phyloP scores from a whole-genome alignment of 1,139 yeast species.

The Suhomyces anneliseae region DNA sequence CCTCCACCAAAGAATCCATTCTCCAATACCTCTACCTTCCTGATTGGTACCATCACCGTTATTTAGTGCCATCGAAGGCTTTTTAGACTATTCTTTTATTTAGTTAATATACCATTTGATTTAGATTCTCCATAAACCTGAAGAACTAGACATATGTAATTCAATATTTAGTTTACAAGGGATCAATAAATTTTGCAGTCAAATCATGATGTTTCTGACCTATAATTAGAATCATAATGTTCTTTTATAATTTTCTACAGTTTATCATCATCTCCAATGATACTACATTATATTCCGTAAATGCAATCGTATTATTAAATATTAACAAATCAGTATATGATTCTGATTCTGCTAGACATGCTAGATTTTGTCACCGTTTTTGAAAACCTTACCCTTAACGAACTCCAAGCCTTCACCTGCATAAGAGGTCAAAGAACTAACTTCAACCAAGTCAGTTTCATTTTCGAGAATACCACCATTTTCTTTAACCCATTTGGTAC shows the following conservation, averaged over 20 bases:
- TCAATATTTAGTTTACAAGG: too few species aligned
- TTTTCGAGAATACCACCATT: slow-evolving; percentile 63
- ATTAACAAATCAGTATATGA: background rate
- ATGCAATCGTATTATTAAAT: slow-evolving; percentile 5
- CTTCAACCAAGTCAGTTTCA: slow-evolving; percentile 65
- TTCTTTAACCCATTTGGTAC: slow-evolving; percentile 71
- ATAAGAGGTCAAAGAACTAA: slow-evolving; percentile 71
- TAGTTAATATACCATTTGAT: too few species aligned
- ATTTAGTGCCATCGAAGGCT: background rate
- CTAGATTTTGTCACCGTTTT: slow-evolving; percentile 41
- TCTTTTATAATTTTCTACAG: too few species aligned
- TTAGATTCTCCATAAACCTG: too few species aligned
- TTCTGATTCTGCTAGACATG: background rate
- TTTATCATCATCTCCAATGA: background rate
- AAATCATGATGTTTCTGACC: too few species aligned
- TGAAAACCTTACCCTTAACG: slow-evolving; percentile 53
- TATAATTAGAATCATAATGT: too few species aligned
- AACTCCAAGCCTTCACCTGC: slow-evolving; percentile 78
- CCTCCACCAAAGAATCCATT: background rate
- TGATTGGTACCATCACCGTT: slow-evolving; percentile 1
- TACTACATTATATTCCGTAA: background rate
- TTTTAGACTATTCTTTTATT: background rate
- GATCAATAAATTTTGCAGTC: too few species aligned
- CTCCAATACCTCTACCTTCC: background rate
- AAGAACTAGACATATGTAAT: too few species aligned